Evolutionary conservation across 805 yeast genomes (phyloP).

Genomic region (Lipomyces sp.): DNA sequence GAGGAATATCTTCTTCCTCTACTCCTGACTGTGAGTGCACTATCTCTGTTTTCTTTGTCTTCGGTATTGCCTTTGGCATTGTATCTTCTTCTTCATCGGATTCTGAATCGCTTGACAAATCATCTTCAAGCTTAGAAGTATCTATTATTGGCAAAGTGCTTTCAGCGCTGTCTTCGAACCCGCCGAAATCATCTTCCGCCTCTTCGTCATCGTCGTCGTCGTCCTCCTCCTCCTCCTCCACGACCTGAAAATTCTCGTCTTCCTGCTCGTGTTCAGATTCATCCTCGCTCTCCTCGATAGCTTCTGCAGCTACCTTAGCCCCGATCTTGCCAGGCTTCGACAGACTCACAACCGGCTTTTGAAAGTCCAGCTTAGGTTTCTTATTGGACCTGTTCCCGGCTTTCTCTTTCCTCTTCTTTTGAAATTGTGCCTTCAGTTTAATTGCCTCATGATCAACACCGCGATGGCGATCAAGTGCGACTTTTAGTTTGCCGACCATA

Average conservation of each 20-base stretch:
- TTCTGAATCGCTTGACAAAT: slow-evolving; percentile 40
- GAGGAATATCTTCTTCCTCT: slow-evolving; percentile 52
- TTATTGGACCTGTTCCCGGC: slow-evolving; percentile 54
- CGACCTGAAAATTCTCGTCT: slow-evolving; percentile 54
- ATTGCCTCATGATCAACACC: slow-evolving; percentile 28
- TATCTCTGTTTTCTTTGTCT: slow-evolving; percentile 49
- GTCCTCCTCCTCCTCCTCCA: slow-evolving; percentile 47
- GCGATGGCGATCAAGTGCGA: slow-evolving; percentile 27
- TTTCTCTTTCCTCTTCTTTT: slow-evolving; percentile 53
- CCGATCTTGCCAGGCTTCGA: background rate
- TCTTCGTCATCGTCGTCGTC: slow-evolving; percentile 28
- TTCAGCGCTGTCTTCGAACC: slow-evolving; percentile 43
- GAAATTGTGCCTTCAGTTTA: slow-evolving; percentile 28
- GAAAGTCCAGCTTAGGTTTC: slow-evolving; percentile 39
- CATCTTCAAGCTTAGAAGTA: slow-evolving; percentile 41
- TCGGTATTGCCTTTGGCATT: slow-evolving; percentile 41
- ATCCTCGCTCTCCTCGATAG: background rate
- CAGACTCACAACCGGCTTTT: background rate
- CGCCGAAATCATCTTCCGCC: slow-evolving; percentile 11
- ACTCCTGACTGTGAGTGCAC: slow-evolving; percentile 57
- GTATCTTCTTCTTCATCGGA: slow-evolving; percentile 47
- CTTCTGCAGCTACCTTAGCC: slow-evolving; percentile 12
- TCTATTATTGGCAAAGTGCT: slow-evolving; percentile 39
- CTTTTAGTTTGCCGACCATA: slow-evolving; percentile 32
- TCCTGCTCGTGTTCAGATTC: slow-evolving; percentile 11